A percentile compares a stretch with the other conserved stretches of the same genome.
Evolutionary conservation across 805 yeast species (phyloP).

Genomic region (Kodamaea leandrae): DNA sequence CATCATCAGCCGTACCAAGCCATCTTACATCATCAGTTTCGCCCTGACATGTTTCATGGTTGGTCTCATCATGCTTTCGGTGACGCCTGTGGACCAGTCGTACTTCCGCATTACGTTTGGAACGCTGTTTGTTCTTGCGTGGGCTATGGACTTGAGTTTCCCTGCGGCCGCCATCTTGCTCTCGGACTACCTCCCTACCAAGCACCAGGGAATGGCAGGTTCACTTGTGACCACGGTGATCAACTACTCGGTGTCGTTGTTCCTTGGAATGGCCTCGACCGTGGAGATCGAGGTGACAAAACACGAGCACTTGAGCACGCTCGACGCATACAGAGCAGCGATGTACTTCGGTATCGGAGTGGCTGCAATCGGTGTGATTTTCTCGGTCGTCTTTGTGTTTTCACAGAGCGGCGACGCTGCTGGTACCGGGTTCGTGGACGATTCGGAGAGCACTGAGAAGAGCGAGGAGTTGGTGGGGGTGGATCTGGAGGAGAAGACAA

Average conservation of each 20-base stretch:
- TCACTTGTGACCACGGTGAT: slow-evolving; percentile 68
- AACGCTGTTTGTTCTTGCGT: slow-evolving; percentile 52
- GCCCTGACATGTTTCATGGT: slow-evolving; percentile 54
- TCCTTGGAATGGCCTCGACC: slow-evolving; percentile 68
- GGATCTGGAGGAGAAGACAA: too few species aligned
- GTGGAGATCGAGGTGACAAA: slow-evolving; percentile 42
- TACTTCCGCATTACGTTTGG: slow-evolving; percentile 61
- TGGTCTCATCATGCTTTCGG: slow-evolving; percentile 53
- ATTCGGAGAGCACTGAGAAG: background rate
- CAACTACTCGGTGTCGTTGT: slow-evolving; percentile 68
- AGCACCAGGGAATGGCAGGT: slow-evolving; percentile 77
- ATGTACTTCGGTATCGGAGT: slow-evolving; percentile 61
- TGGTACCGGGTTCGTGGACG: background rate
- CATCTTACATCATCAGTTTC: slow-evolving; percentile 48
- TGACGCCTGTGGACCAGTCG: slow-evolving; percentile 56
- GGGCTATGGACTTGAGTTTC: slow-evolving; percentile 78
- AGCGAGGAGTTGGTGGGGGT: too few species aligned
- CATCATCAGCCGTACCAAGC: slow-evolving; percentile 45
- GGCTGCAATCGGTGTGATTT: slow-evolving; percentile 45
- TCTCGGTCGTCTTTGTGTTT: slow-evolving; percentile 22
- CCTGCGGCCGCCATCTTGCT: slow-evolving; percentile 70
- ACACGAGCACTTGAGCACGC: background rate
- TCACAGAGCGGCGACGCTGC: background rate
- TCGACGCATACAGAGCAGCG: slow-evolving; percentile 53
- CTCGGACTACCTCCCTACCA: slow-evolving; percentile 55